A percentile compares a stretch with the other conserved stretches of the same genome.
Evolutionary conservation across 495 filamentous ascomycete genomes (phyloP).

Genomic region (Pseudotulostoma volvatum): DNA sequence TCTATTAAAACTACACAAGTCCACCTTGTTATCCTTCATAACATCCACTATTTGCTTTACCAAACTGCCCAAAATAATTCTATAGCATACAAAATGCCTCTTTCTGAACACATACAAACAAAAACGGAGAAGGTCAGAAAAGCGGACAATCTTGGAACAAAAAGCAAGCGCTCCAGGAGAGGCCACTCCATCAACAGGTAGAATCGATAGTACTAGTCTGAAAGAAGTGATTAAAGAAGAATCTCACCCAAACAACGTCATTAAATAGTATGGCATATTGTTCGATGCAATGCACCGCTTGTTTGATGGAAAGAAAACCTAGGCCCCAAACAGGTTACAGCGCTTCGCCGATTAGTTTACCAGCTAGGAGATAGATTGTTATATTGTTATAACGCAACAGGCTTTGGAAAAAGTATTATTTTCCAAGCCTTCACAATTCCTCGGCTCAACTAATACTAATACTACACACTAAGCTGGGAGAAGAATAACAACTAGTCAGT

Average conservation of each 20-base stretch:
- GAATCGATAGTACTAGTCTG: not conserved
- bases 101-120: too few species aligned
- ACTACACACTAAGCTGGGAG: not conserved
- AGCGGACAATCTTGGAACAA: too few species aligned
- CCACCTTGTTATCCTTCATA: too few species aligned
- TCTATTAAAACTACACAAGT: too few species aligned
- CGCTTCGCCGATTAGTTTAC: not conserved
- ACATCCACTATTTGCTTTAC: too few species aligned
- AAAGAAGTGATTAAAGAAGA: not conserved
- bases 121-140: too few species aligned
- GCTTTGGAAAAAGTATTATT: not conserved
- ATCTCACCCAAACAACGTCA: not conserved
- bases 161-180: not conserved
- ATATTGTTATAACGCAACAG: too few species aligned
- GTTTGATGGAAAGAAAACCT: too few species aligned
- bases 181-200: not conserved
- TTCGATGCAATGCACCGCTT: not conserved
- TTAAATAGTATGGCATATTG: not conserved
- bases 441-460: too few species aligned
- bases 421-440: not conserved
- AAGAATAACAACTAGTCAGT: not conserved
- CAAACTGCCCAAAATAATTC: too few species aligned
- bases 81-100: too few species aligned
- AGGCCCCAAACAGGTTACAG: not conserved
- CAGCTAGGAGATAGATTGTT: not conserved